Evolutionary conservation across 2,329 filamentous ascomycete species (phyloP), one percentile per base, ranked within the genome.

Genomic region (Colletotrichum gigasporum): DNA sequence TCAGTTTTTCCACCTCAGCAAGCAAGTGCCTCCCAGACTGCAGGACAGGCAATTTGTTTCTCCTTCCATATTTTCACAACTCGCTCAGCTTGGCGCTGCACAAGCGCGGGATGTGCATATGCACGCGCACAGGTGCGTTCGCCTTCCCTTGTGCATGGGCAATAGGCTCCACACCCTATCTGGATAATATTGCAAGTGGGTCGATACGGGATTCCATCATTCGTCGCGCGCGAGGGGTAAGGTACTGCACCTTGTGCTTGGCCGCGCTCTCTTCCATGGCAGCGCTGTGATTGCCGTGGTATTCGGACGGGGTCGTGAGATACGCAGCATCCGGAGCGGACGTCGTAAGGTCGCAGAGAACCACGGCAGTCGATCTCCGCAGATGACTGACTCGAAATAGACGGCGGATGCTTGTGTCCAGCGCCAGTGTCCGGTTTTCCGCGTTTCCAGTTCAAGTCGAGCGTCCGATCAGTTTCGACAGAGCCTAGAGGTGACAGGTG

Each of bases 401-500:
- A 51, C 32, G 39, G 7, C 53, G 53, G 44, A 63, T 42, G 44
- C 53, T 51, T 20, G 26, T 44, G 24, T 8, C n/a, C n/a, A 47
- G 42, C 37, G 18, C n/a, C n/a, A 47, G 42, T 47, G 5, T 26
- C 42, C 48, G 39, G 24, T 35, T 18, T 11, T 30, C 28, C 5
- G 34, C 12, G 34, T 35, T 35, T n/a, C n/a, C 34, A 42, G 6
- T 8, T 22, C 37, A n/a, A n/a, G 37, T 42, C n/a, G 14, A 42
- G 37, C n/a, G n/a, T n/a, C n/a, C n/a, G n/a, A n/a, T n/a, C n/a
- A n/a, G n/a, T n/a, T n/a, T n/a, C n/a, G n/a, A n/a, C n/a, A n/a
- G n/a, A n/a, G n/a, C n/a, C n/a, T n/a, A n/a, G 20, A 16, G 28
- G 61, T 42, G 47, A 58, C 48, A 64, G 61, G 61, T 64, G 61